phyloP scores from a whole-genome alignment of 192 early-diverging fungal genomes.

The Coemansia sp. region DNA sequence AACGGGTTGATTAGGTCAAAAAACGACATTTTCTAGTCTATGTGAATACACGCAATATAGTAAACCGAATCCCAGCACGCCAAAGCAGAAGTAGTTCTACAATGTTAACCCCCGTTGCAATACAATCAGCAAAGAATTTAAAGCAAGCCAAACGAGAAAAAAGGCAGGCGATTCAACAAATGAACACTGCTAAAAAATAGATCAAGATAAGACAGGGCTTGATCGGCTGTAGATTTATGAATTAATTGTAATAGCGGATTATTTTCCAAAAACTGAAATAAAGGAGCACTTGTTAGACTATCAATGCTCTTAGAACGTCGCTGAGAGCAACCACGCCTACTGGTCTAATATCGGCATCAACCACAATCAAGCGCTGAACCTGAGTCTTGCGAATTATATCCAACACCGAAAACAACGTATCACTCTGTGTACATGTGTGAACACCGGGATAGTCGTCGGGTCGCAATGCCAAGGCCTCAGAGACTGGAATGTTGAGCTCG shows the following conservation, averaged over 20 bases:
- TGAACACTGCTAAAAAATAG: background rate
- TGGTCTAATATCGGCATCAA: slow-evolving; percentile 77
- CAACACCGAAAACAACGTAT: slow-evolving; percentile 86
- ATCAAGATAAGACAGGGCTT: background rate
- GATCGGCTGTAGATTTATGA: background rate
- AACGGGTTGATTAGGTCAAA: slow-evolving; percentile 54
- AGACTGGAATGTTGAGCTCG: slow-evolving; percentile 84
- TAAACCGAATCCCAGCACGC: slow-evolving; percentile 1
- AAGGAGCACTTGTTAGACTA: slow-evolving; percentile 17
- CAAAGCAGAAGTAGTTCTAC: slow-evolving; percentile 1
- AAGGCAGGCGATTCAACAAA: background rate
- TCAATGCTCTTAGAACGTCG: slow-evolving; percentile 69
- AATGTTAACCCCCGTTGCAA: background rate
- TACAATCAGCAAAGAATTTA: background rate
- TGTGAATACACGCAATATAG: background rate
- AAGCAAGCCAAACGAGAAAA: background rate
- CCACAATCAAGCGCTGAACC: slow-evolving; percentile 89
- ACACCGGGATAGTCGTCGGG: slow-evolving; percentile 93
- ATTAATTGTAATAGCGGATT: background rate
- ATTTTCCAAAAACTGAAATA: background rate
- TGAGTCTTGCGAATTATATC: slow-evolving; percentile 82
- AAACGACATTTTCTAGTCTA: slow-evolving; percentile 34
- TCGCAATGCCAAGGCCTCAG: slow-evolving; percentile 77
- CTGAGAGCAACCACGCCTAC: slow-evolving; percentile 83
- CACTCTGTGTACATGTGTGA: slow-evolving; percentile 83